Conservation (phyloP, 2,329 filamentous ascomycete genomes). For the Penicillium sclerotiorum region DNA sequence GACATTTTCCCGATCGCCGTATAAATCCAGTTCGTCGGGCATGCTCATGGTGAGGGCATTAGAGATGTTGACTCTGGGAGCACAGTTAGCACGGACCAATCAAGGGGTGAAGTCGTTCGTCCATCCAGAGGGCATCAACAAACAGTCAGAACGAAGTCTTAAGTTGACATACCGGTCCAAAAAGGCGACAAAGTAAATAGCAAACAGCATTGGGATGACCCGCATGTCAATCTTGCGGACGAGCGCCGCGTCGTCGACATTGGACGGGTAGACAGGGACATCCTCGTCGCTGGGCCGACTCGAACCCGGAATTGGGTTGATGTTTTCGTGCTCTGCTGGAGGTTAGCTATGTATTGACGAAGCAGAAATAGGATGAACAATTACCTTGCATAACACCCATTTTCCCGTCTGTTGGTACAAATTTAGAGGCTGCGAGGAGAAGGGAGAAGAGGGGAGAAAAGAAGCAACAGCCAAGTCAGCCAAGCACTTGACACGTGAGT, state of each 20-base stretch:
- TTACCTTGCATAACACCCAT: no score
- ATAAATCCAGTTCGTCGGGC: constrained; percentile 49
- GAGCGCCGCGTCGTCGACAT: constrained; percentile 19
- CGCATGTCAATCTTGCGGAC: constrained; percentile 23
- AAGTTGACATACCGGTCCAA: constrained; percentile 19
- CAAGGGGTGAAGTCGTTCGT: neutral
- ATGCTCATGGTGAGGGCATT: constrained; percentile 58
- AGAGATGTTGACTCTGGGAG: constrained; percentile 51
- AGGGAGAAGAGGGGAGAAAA: no score
- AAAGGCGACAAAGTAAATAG: constrained; percentile 21
- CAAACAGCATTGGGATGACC: constrained; percentile 23
- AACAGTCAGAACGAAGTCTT: no score
- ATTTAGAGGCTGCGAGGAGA: no score
- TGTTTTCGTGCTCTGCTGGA: neutral
- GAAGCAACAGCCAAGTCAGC: no score
- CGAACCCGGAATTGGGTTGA: neutral
- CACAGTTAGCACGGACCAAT: constrained; percentile 7
- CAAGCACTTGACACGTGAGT: no score
- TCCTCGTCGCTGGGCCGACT: constrained; percentile 1
- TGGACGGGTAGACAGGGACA: neutral
- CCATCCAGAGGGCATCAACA: neutral
- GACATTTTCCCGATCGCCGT: constrained; percentile 50
- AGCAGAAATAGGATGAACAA: no score
- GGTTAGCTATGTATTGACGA: neutral
- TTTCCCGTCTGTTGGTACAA: no score